These are phyloP conservation scores for Chrysanthemum seticuspe DNA, from an alignment of 129 eudicot species.

Conservation along the genomic window DNA sequence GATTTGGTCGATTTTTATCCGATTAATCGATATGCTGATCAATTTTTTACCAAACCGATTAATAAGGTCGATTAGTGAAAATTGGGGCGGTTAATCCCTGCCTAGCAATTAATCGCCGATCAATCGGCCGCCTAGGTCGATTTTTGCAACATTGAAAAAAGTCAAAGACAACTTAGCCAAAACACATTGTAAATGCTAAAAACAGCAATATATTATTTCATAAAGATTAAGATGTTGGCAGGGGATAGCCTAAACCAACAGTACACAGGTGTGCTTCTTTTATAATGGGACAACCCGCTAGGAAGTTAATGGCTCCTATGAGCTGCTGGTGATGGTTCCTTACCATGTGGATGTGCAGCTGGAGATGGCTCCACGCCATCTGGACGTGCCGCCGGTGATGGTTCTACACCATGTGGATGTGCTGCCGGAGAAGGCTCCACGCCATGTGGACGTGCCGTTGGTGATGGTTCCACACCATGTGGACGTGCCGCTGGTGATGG, in stretches of 20 bases:
- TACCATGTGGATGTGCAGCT: not conserved
- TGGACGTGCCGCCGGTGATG: not conserved
- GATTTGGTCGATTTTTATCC: too few relatives aligned
- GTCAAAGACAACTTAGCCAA: not conserved
- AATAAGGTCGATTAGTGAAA: too few relatives aligned
- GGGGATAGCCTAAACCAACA: conserved; percentile 19
- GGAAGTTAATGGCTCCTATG: not conserved
- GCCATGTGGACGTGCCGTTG: too few relatives aligned
- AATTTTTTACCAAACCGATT: too few relatives aligned
- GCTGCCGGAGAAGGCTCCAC: not conserved
- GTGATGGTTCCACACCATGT: too few relatives aligned
- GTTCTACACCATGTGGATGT: not conserved
- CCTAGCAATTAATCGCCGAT: too few relatives aligned
- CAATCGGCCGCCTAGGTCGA: too few relatives aligned
- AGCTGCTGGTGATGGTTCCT: not conserved
- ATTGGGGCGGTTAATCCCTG: too few relatives aligned
- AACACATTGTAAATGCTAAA: not conserved
- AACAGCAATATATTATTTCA: too few relatives aligned
- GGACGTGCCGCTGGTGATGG: too few relatives aligned
- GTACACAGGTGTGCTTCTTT: not conserved
- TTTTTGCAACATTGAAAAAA: too few relatives aligned
- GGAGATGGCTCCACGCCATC: not conserved
- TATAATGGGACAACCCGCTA: not conserved
- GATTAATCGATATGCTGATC: too few relatives aligned
- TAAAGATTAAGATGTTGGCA: not conserved